Evolutionary conservation across 1,284 basidiomycete genomes (phyloP).

Genomic region (Pisolithus thermaeus): DNA sequence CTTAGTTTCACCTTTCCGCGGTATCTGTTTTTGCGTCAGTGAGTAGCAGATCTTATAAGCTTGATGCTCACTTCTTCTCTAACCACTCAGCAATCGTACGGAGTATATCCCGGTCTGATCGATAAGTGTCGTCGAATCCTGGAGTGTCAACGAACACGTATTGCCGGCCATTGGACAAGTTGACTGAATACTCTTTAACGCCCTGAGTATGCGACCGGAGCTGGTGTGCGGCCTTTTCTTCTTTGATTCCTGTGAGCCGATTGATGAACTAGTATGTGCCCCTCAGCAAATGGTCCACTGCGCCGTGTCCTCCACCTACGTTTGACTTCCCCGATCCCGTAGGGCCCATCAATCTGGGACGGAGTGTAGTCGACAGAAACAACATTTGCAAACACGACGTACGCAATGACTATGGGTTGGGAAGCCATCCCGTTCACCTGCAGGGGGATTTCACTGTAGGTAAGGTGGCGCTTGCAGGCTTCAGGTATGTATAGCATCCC

Average conservation of each 20-base stretch:
- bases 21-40: slow-evolving; percentile 5
- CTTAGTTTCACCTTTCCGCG: slow-evolving; percentile 17
- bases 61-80: slow-evolving; percentile 12
- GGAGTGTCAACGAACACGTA: slow-evolving; percentile 24
- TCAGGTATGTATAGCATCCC: too few species aligned
- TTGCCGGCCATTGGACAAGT: not conserved
- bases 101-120: slow-evolving; percentile 22
- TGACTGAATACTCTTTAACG: slow-evolving; percentile 6
- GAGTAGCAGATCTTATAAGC: not conserved
- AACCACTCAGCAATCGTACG: slow-evolving; percentile 21
- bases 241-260: slow-evolving; percentile 2
- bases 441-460: too few species aligned
- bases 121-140: slow-evolving; percentile 22
- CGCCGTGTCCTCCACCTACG: slow-evolving; percentile 4
- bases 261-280: slow-evolving; percentile 15
- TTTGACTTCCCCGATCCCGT: slow-evolving; percentile 21
- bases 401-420: not conserved
- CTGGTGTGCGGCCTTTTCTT: not conserved
- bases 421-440: not conserved
- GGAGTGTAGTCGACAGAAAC: not conserved
- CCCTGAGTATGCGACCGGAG: slow-evolving; percentile 12
- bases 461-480: too few species aligned
- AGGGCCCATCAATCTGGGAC: slow-evolving; percentile 15
- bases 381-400: not conserved
- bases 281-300: not conserved